These are phyloP conservation scores for Triglochin maritima DNA, from an alignment of 106 monocot genomes.

Conservation along the genomic window DNA sequence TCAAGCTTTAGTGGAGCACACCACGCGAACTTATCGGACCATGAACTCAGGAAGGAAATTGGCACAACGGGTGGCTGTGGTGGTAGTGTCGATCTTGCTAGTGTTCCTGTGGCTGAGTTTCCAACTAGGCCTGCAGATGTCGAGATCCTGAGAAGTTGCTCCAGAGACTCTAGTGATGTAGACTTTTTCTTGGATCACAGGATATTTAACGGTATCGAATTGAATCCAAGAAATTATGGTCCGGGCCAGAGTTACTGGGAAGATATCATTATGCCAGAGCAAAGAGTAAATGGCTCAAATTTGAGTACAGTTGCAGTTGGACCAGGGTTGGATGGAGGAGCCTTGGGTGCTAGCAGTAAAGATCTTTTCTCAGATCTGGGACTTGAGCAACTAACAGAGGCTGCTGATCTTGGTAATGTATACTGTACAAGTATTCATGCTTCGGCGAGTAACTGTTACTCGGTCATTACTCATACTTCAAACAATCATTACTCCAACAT, in stretches of 20 bases:
- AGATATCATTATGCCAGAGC: conserved; percentile 22
- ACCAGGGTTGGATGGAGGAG: conserved; percentile 1
- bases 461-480: conserved; percentile 5
- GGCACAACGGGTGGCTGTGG: too few relatives aligned
- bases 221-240: conserved; percentile 25
- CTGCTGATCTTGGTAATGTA: conserved; percentile 14
- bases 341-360: conserved; percentile 1
- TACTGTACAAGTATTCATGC: conserved; percentile 18
- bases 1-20: too few relatives aligned
- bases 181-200: conserved; percentile 16
- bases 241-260: conserved; percentile 35
- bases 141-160: not conserved
- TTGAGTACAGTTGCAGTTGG: conserved; percentile 18
- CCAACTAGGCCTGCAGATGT: not conserved
- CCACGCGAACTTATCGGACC: too few relatives aligned
- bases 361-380: conserved; percentile 23
- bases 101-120: not conserved
- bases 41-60: too few relatives aligned
- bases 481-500: conserved; percentile 15
- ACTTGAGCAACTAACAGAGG: conserved; percentile 38
- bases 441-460: not conserved
- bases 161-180: not conserved
- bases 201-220: conserved; percentile 37
- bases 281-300: conserved; percentile 15
- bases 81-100: not conserved